Evolutionary conservation across 176 grass and related monocot genomes (phyloP), one percentile per base, ranked within the genome.

Genomic region (Eragrostis nindensis): DNA sequence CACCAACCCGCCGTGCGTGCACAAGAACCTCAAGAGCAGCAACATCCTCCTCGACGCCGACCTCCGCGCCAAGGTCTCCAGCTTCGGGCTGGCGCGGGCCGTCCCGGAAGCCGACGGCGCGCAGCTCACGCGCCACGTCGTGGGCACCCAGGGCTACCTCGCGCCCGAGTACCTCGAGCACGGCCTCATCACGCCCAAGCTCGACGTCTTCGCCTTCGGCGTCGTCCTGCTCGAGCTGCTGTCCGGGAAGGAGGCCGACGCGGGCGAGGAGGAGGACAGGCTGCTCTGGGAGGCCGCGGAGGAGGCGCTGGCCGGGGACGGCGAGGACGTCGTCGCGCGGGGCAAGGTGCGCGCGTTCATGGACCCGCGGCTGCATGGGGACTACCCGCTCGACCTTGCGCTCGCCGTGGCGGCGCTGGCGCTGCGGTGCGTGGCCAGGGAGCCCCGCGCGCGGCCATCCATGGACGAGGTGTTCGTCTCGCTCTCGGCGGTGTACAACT

Each of bases 131-230:
- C 65, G 78, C 21, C 94, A 91, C 80, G 91, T 97, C 25, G 81
- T 93, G 53, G 94, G 94, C n/a, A 93, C 94, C 13, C 91, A 91
- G 41, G 88, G 94, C 0, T 97, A 93, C 80, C 83, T 97, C 60
- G 84, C 94, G 2, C 94, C 91, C 0, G 94, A 97, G 91, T 93
- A 93, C 63, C 76, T 93, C 0, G 94, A 97, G 82, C 81, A 97
- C 70, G 94, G 94, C 38, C 86, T 97, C 52, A 80, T 97, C 83
- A 87, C 83, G 36, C 79, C 86, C 25, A 85, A 93, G 73, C 85
- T 97, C 17, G 94, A 97, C 70, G 91, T 97, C 30, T 97, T 97
- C 57, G 88, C 91, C 9, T 89, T 93, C 85, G 94, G 94, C 5
- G 94, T 97, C 61, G 12, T 93, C 53, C 54, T 97, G 32, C 89